Evolutionary conservation across 2,329 filamentous ascomycete genomes (phyloP).

Genomic region (Arthrinium puccinioides): DNA sequence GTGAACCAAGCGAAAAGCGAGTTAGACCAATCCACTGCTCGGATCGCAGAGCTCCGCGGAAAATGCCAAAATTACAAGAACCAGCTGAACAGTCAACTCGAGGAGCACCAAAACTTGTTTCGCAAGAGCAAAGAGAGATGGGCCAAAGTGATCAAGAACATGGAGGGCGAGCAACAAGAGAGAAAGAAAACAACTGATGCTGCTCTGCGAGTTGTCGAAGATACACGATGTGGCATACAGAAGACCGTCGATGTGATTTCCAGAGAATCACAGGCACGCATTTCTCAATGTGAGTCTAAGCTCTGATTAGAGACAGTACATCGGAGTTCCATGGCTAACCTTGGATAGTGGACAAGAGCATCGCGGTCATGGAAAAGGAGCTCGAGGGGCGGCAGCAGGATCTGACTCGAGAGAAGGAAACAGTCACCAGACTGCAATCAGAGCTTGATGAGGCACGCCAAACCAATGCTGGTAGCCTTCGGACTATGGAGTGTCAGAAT

Average conservation of each 20-base stretch:
- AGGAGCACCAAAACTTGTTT: constrained; percentile 6
- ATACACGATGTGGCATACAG: neutral
- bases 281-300: neutral
- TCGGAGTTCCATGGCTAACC: neutral
- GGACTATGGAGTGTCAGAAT: constrained; percentile 2
- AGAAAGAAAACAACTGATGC: neutral
- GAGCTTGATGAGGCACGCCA: constrained; percentile 3
- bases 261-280: neutral
- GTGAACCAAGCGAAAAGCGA: neutral
- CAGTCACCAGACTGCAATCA: neutral
- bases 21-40: neutral
- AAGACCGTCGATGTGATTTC: neutral
- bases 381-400: constrained; percentile 3
- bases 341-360: neutral
- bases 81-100: neutral
- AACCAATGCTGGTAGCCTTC: neutral
- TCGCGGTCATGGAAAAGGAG: constrained; percentile 1
- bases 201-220: neutral
- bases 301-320: too few species aligned
- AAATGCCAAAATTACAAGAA: neutral
- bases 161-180: neutral
- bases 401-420: constrained; percentile 1
- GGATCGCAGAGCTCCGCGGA: neutral
- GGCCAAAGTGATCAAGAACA: neutral
- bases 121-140: constrained; percentile 1